Evolutionary conservation across 495 filamentous ascomycete species (phyloP).

Genomic region (Penicillium pulvis): DNA sequence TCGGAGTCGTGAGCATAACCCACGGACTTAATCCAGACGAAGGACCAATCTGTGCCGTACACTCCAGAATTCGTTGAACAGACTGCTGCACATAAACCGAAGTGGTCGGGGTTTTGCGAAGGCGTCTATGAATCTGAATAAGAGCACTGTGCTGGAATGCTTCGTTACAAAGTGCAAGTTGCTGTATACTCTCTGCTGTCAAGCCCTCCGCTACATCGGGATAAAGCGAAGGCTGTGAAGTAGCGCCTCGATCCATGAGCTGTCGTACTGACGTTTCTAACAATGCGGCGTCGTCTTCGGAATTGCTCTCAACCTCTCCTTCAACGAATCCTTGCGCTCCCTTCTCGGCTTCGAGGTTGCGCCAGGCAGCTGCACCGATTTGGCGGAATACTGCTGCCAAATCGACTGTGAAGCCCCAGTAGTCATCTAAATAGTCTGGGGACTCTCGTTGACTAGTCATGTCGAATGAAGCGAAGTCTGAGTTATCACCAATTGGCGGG

Average conservation of each 20-base stretch:
- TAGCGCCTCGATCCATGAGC: constrained; percentile 39
- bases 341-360: constrained; percentile 28
- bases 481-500: constrained; percentile 40
- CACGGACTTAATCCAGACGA: constrained; percentile 46
- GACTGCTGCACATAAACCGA: constrained; percentile 41
- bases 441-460: constrained; percentile 20
- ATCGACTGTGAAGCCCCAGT: constrained; percentile 50
- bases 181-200: constrained; percentile 35
- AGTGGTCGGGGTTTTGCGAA: constrained; percentile 38
- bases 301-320: constrained; percentile 26
- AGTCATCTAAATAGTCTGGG: constrained; percentile 50
- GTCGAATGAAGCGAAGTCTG: constrained; percentile 21
- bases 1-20: constrained; percentile 50
- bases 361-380: constrained; percentile 48
- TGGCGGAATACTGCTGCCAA: constrained; percentile 45
- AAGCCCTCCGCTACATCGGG: constrained; percentile 42
- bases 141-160: constrained; percentile 50
- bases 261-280: constrained; percentile 39
- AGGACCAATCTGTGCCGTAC: constrained; percentile 44
- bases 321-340: constrained; percentile 17
- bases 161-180: constrained; percentile 49
- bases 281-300: constrained; percentile 33
- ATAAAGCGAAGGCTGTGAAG: constrained; percentile 39
- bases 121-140: constrained; percentile 47
- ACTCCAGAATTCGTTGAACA: constrained; percentile 46